Evolutionary conservation across 2,329 filamentous ascomycete genomes (phyloP), one percentile per base, ranked within the genome.

Genomic region (Proliferodiscus dingleyae): DNA sequence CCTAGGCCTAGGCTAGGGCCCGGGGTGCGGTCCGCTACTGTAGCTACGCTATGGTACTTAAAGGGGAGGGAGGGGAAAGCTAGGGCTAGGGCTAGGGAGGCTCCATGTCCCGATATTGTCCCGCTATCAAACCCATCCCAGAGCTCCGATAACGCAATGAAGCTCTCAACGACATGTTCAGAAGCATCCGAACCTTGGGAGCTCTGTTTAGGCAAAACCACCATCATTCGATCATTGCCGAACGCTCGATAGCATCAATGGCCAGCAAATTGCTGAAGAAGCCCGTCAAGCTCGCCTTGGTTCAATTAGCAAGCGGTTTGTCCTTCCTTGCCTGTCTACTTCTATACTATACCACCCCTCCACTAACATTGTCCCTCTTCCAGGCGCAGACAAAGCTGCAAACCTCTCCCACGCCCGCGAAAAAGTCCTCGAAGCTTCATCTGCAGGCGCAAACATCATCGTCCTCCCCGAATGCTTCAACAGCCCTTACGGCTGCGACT

Each of bases 391-490:
- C 72, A 98, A 98, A 72, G 64, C 81, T 9, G 77, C 77, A 55
- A 98, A 98, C 69, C 87, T 98, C 52, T 64, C 75, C 18, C 84
- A 84, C 64, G 91, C 93, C 10, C 84, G 87, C 46, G 74, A 76
- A 34, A 90, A 93, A 64, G 89, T 97, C 47, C 77, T 89, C 52
- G 83, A 89, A 65, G 91, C 93, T 4, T 84, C 89, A 19, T 67
- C 72, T 21, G 71, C 71, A 3, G 91, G 91, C 56, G 89, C 91
- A 49, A 81, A 86, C 46, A 81, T 98, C 49, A 83, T 97, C 54
- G 89, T 97, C 26, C 79, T 98, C 15, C 93, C 93, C 28, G 93
- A 98, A 72, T 98, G 93, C 75, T 98, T 98, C 81, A 98, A 98
- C 73, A 94, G 87, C 33, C 93, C 93, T 7, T 98, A 98, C 68